phyloP scores from a whole-genome alignment of 352 stramenopile species.

The Albugo candida region DNA sequence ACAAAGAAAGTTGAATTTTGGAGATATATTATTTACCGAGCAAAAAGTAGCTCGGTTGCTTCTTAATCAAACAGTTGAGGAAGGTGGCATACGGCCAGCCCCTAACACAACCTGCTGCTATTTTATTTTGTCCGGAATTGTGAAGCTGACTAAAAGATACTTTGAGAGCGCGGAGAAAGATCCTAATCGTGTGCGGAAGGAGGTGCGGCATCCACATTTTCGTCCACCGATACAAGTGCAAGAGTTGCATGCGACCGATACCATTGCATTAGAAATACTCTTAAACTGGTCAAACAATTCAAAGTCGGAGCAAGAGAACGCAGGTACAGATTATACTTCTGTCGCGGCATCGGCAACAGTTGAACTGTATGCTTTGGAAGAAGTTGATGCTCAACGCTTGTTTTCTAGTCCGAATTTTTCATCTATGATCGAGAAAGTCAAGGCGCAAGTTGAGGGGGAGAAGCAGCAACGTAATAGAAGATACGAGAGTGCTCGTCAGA shows the following conservation, averaged over 20 bases:
- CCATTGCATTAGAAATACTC: background rate
- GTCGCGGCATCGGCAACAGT: slow-evolving; percentile 16
- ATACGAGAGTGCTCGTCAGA: background rate
- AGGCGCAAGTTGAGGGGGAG: background rate
- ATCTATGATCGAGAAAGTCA: too few relatives aligned
- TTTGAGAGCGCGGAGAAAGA: background rate
- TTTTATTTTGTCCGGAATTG: background rate
- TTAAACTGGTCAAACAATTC: background rate
- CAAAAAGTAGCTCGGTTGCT: slow-evolving; percentile 15
- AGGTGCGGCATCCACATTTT: background rate
- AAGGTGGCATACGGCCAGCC: background rate
- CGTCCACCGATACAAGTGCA: background rate
- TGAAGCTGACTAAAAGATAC: background rate
- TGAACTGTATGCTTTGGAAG: slow-evolving; percentile 21
- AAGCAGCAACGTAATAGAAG: slow-evolving; percentile 4
- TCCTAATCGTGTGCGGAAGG: background rate
- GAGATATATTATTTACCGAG: slow-evolving; percentile 16
- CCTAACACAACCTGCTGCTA: background rate
- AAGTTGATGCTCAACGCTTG: slow-evolving; percentile 7
- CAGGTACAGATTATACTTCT: slow-evolving; percentile 7
- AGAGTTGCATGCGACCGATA: background rate
- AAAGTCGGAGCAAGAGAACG: background rate
- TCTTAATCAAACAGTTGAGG: slow-evolving; percentile 2
- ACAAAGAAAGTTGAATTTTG: slow-evolving; percentile 23
- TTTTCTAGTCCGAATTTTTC: background rate